These are phyloP conservation scores for Pseudogymnoascus pannorum DNA, from an alignment of 2,329 filamentous ascomycete genomes.

Conservation along the genomic window DNA sequence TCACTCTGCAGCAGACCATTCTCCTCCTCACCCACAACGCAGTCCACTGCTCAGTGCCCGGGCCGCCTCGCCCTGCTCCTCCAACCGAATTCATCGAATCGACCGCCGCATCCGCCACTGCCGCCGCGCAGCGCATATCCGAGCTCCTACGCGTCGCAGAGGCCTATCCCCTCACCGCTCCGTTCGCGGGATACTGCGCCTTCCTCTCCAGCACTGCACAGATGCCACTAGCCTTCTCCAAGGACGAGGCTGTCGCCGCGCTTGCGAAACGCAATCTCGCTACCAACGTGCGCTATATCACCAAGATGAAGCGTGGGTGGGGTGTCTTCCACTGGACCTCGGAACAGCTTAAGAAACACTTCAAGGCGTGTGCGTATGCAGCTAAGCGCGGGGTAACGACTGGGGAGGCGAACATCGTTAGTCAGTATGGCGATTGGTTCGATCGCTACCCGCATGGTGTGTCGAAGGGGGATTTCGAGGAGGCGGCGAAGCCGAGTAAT, in stretches of 20 bases:
- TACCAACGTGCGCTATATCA: slow-evolving; percentile 82
- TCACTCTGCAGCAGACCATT: slow-evolving; percentile 80
- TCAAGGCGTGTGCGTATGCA: slow-evolving; percentile 77
- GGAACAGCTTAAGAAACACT: slow-evolving; percentile 84
- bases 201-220: slow-evolving; percentile 94
- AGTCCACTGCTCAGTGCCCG: neutral
- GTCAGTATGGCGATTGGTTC: slow-evolving; percentile 98
- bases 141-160: slow-evolving; percentile 74
- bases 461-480: slow-evolving; percentile 73
- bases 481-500: slow-evolving; percentile 62
- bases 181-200: slow-evolving; percentile 90
- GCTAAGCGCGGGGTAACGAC: slow-evolving; percentile 54
- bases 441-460: slow-evolving; percentile 90
- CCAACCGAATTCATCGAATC: slow-evolving; percentile 65
- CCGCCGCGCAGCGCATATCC: slow-evolving; percentile 81
- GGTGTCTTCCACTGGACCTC: slow-evolving; percentile 98
- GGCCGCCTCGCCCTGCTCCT: slow-evolving; percentile 33
- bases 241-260: slow-evolving; percentile 66
- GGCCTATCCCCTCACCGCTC: slow-evolving; percentile 73
- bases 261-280: slow-evolving; percentile 77
- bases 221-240: slow-evolving; percentile 83
- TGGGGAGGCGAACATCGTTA: slow-evolving; percentile 53
- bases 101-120: slow-evolving; percentile 67
- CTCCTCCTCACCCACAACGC: slow-evolving; percentile 66
- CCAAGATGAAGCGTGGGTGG: slow-evolving; percentile 96